phyloP scores from a whole-genome alignment of 2,329 filamentous ascomycete genomes.

The Talaromyces sp. region DNA sequence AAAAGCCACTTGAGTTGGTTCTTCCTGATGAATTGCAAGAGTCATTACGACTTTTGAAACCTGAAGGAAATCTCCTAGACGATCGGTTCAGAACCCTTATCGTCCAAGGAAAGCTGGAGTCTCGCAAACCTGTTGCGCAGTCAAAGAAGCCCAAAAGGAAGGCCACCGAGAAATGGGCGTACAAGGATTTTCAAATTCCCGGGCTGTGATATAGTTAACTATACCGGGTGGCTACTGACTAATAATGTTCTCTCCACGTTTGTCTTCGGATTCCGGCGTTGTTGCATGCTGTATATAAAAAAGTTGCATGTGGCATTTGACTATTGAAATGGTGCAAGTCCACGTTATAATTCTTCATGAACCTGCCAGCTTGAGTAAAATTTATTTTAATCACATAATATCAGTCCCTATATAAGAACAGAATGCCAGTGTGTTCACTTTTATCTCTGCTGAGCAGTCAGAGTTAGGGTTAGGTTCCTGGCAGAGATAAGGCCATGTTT shows the following conservation, averaged over 20 bases:
- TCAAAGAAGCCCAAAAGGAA: conserved; percentile 76
- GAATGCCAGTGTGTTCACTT: background rate
- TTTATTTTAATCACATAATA: background rate
- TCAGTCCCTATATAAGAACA: background rate
- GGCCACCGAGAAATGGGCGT: conserved; percentile 90
- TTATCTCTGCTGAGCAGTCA: background rate
- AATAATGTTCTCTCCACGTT: no score
- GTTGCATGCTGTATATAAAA: conserved; percentile 7
- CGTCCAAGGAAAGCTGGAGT: conserved; percentile 83
- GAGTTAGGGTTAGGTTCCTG: background rate
- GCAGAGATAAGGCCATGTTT: background rate
- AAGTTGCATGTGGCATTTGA: background rate
- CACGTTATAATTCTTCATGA: background rate
- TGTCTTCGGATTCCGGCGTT: conserved; percentile 3
- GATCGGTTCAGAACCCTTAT: conserved; percentile 88
- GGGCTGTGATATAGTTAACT: conserved; percentile 20
- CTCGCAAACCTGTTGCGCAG: conserved; percentile 70
- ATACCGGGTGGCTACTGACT: background rate
- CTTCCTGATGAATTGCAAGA: conserved; percentile 79
- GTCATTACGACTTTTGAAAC: conserved; percentile 74
- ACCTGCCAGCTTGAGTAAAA: background rate
- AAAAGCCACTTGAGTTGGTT: conserved; percentile 74
- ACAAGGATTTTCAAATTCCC: conserved; percentile 80
- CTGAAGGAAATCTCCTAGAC: conserved; percentile 90
- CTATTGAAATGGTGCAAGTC: background rate